Conservation (phyloP, 2,329 filamentous ascomycete species). For the Fusarium sp. region DNA sequence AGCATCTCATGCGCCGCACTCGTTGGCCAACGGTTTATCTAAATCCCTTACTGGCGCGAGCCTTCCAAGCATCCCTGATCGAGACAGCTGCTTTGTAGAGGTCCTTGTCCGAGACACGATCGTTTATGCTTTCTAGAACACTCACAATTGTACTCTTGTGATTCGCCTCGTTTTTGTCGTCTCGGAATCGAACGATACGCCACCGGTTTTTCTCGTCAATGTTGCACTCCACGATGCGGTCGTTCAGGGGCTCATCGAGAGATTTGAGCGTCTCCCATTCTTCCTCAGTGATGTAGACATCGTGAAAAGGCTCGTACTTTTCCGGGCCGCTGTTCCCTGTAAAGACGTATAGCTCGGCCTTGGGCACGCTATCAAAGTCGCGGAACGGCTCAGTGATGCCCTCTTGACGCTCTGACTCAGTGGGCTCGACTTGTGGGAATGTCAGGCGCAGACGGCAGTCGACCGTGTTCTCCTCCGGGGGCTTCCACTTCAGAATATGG, state of each 20-base stretch:
- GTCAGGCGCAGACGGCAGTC: slow-evolving; percentile 85
- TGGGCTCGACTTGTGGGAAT: slow-evolving; percentile 77
- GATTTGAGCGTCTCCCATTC: slow-evolving; percentile 88
- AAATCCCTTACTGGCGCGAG: slow-evolving; percentile 39
- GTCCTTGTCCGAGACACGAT: slow-evolving; percentile 84
- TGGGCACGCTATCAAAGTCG: slow-evolving; percentile 83
- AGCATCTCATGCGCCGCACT: not conserved
- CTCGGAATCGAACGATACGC: slow-evolving; percentile 88
- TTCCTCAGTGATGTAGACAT: slow-evolving; percentile 72
- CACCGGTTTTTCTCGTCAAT: slow-evolving; percentile 79
- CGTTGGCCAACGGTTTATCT: slow-evolving; percentile 59
- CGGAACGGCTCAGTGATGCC: slow-evolving; percentile 68
- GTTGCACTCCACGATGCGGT: slow-evolving; percentile 89
- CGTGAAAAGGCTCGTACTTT: slow-evolving; percentile 70
- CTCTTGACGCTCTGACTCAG: slow-evolving; percentile 72
- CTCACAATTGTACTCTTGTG: slow-evolving; percentile 85
- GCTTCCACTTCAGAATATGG: slow-evolving; percentile 98
- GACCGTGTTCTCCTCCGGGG: slow-evolving; percentile 91
- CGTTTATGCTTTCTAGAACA: slow-evolving; percentile 88
- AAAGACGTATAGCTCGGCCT: slow-evolving; percentile 76
- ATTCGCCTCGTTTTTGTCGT: slow-evolving; percentile 93
- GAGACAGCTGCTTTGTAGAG: slow-evolving; percentile 72
- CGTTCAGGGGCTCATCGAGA: slow-evolving; percentile 78
- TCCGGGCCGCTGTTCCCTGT: slow-evolving; percentile 64
- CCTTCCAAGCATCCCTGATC: slow-evolving; percentile 85